phyloP scores from a whole-genome alignment of 2,329 filamentous ascomycete species.

The Onygenales sp. region DNA sequence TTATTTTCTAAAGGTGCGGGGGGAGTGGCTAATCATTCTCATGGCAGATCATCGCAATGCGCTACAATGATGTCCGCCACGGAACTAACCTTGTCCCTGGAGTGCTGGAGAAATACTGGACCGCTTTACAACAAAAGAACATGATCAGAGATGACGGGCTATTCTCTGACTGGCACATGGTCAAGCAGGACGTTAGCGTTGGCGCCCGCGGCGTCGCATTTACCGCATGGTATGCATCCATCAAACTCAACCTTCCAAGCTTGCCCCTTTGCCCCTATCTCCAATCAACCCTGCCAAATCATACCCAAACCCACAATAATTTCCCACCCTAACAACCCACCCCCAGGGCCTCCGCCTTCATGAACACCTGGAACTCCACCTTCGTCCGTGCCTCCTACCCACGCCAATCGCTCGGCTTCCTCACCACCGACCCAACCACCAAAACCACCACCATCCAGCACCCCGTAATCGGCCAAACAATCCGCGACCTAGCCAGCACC shows the following conservation, averaged over 20 bases:
- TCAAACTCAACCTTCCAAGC: too few relatives aligned
- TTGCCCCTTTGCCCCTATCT: too few relatives aligned
- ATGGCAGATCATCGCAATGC: neutral
- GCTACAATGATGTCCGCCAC: neutral
- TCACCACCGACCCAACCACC: neutral
- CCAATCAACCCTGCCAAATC: too few relatives aligned
- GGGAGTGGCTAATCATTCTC: too few relatives aligned
- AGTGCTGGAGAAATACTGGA: slow-evolving; percentile 29
- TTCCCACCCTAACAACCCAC: too few relatives aligned
- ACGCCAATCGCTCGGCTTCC: neutral
- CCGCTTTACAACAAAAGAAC: slow-evolving; percentile 19
- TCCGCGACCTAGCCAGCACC: neutral
- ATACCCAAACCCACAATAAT: too few relatives aligned
- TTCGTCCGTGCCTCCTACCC: neutral
- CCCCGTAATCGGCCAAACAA: neutral
- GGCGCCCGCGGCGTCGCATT: too few relatives aligned
- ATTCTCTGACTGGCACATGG: too few relatives aligned
- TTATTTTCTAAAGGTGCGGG: too few relatives aligned
- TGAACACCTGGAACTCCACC: neutral
- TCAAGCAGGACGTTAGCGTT: too few relatives aligned
- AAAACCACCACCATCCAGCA: neutral
- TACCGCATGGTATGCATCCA: too few relatives aligned
- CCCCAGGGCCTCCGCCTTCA: neutral
- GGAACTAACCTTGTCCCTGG: slow-evolving; percentile 13
- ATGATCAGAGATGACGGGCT: too few relatives aligned